These are phyloP conservation scores for Plasmodium blacklocki DNA, from an alignment of 169 alveolate species.

Conservation along the genomic window DNA sequence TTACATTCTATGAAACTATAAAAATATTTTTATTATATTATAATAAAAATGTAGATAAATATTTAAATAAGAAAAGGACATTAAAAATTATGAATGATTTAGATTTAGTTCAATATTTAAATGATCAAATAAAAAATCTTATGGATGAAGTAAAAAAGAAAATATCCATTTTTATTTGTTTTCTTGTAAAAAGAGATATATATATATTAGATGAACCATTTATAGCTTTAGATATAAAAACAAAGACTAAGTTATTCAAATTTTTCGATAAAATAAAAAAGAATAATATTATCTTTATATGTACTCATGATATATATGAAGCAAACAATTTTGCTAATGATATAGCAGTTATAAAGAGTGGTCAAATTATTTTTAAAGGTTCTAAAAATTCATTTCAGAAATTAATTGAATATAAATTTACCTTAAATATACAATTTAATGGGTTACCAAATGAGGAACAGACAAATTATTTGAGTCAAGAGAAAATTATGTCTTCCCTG, in stretches of 20 bases:
- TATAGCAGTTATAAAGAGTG: slow-evolving; percentile 59
- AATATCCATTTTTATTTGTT: slow-evolving; percentile 64
- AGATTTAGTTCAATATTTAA: slow-evolving; percentile 36
- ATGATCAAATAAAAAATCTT: slow-evolving; percentile 26
- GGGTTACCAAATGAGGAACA: not conserved
- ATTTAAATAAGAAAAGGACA: slow-evolving; percentile 51
- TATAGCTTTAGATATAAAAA: slow-evolving; percentile 63
- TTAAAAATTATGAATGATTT: slow-evolving; percentile 34
- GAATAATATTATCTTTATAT: slow-evolving; percentile 61
- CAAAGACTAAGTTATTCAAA: slow-evolving; percentile 43
- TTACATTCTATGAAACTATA: slow-evolving; percentile 59
- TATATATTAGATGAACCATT: slow-evolving; percentile 71
- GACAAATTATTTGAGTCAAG: not conserved
- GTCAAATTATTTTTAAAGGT: slow-evolving; percentile 46
- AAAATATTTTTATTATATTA: slow-evolving; percentile 54
- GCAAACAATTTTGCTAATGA: slow-evolving; percentile 69
- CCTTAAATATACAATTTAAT: slow-evolving; percentile 27
- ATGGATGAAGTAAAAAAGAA: slow-evolving; percentile 73
- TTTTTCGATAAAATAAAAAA: slow-evolving; percentile 73
- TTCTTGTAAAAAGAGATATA: slow-evolving; percentile 62
- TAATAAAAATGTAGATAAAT: slow-evolving; percentile 50
- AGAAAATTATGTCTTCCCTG: not conserved
- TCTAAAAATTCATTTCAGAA: slow-evolving; percentile 16
- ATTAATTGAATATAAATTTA: slow-evolving; percentile 47
- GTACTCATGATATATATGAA: slow-evolving; percentile 74